Evolutionary conservation across 1,284 basidiomycete genomes (phyloP).

Genomic region (Leccinum subatratum): DNA sequence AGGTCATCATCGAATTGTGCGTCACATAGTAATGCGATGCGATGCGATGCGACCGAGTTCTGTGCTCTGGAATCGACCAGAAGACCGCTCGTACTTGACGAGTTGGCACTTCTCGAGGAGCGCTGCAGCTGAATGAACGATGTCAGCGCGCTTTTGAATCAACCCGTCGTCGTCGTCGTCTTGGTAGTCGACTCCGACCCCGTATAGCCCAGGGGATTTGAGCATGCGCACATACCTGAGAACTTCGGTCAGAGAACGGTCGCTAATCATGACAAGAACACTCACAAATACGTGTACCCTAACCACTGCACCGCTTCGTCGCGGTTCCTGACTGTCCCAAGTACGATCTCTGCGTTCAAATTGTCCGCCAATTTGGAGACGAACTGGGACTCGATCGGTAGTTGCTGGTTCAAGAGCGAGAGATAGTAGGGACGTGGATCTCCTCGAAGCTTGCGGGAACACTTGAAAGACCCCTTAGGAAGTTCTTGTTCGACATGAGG

Average conservation of each 20-base stretch:
- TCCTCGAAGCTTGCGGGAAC: conserved; percentile 97
- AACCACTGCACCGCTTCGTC: conserved; percentile 99
- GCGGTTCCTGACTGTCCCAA: conserved; percentile 91
- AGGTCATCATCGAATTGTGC: conserved; percentile 93
- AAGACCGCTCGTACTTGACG: conserved; percentile 88
- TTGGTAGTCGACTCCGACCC: conserved; percentile 86
- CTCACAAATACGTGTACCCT: conserved; percentile 89
- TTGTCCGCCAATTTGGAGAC: conserved; percentile 92
- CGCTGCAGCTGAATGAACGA: conserved; percentile 90
- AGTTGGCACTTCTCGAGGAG: conserved; percentile 92
- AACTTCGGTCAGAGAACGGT: conserved; percentile 24
- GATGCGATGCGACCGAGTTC: conserved; percentile 94
- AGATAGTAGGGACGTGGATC: conserved; percentile 96
- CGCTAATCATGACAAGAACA: conserved; percentile 16
- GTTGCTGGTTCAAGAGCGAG: conserved; percentile 88
- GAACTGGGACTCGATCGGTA: conserved; percentile 96
- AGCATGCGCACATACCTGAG: conserved; percentile 91
- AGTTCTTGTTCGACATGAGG: conserved; percentile 99
- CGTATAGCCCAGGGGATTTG: conserved; percentile 83
- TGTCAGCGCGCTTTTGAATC: conserved; percentile 92
- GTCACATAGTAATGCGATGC: conserved; percentile 95
- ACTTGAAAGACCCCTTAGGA: conserved; percentile 97
- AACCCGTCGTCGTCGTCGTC: conserved; percentile 81
- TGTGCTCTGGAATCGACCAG: conserved; percentile 85
- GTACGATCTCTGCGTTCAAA: conserved; percentile 95